Evolutionary conservation across 1,284 basidiomycete genomes (phyloP).

Genomic region (Ceratobasidium sp.): DNA sequence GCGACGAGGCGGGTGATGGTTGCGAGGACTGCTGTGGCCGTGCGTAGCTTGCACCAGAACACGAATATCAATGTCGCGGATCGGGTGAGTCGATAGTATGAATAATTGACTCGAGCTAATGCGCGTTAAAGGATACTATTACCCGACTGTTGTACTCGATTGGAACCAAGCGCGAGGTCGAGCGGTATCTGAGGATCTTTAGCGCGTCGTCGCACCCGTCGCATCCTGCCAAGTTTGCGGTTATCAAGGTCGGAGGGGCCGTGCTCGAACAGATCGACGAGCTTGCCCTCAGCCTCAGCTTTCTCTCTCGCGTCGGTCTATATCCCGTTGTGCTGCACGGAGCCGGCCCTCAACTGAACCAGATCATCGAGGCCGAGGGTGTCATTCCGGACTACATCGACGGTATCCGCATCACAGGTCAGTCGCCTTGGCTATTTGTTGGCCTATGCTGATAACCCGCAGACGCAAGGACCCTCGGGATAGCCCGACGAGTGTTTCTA

Average conservation of each 20-base stretch:
- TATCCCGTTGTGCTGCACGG: conserved; percentile 96
- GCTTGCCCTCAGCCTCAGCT: conserved; percentile 91
- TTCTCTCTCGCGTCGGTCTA: conserved; percentile 92
- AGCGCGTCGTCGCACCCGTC: conserved; percentile 87
- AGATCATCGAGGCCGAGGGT: conserved; percentile 90
- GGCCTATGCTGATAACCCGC: conserved; percentile 8
- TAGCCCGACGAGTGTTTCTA: conserved; percentile 95
- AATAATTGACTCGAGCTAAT: not conserved
- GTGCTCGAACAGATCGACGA: conserved; percentile 92
- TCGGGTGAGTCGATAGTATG: conserved; percentile 21
- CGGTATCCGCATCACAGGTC: conserved; percentile 93
- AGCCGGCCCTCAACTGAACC: conserved; percentile 94
- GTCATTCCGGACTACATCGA: conserved; percentile 95
- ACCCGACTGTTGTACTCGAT: conserved; percentile 94
- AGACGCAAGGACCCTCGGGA: conserved; percentile 91
- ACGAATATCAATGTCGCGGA: conserved; percentile 10
- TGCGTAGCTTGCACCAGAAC: conserved; percentile 18
- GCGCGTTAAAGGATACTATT: conserved; percentile 82
- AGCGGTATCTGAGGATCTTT: conserved; percentile 96
- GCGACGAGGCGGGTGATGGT: not conserved
- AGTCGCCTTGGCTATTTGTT: conserved; percentile 53
- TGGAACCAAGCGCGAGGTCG: conserved; percentile 94
- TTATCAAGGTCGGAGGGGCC: conserved; percentile 95
- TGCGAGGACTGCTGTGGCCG: not conserved
- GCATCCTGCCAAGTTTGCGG: conserved; percentile 90